Conservation (phyloP, 192 early-diverging fungal genomes). For the Neocallimastix lanati region DNA sequence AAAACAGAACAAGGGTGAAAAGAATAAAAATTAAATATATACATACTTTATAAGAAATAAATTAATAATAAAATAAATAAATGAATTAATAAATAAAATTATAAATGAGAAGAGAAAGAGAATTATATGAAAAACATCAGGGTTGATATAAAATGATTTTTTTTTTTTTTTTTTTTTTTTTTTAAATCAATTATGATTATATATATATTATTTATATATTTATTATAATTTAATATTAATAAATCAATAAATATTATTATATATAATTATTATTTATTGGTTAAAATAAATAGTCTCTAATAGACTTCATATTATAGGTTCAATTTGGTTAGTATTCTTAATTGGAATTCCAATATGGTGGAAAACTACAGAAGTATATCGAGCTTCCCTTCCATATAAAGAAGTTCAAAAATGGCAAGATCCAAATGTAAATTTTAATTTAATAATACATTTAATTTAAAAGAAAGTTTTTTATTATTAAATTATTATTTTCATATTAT, state of each 20-base stretch:
- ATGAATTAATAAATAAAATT: background rate
- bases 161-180: too few species aligned
- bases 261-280: too few species aligned
- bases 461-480: background rate
- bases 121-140: background rate
- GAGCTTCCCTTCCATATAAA: constrained; percentile 46
- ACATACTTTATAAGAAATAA: too few species aligned
- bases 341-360: constrained; percentile 60
- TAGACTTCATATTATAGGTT: background rate
- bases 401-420: constrained; percentile 37
- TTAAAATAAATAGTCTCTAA: background rate
- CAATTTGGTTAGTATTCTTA: constrained; percentile 23
- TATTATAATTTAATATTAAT: too few species aligned
- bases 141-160: background rate
- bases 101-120: background rate
- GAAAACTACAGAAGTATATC: constrained; percentile 59
- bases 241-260: too few species aligned
- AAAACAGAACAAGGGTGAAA: too few species aligned
- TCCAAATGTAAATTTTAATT: background rate
- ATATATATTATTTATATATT: too few species aligned
- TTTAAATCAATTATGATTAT: too few species aligned
- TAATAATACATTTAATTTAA: background rate
- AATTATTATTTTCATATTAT: too few species aligned
- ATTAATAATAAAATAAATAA: too few species aligned
- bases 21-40: too few species aligned